phyloP scores from a whole-genome alignment of 306 rosid species.

The Cucurbita maxima region DNA sequence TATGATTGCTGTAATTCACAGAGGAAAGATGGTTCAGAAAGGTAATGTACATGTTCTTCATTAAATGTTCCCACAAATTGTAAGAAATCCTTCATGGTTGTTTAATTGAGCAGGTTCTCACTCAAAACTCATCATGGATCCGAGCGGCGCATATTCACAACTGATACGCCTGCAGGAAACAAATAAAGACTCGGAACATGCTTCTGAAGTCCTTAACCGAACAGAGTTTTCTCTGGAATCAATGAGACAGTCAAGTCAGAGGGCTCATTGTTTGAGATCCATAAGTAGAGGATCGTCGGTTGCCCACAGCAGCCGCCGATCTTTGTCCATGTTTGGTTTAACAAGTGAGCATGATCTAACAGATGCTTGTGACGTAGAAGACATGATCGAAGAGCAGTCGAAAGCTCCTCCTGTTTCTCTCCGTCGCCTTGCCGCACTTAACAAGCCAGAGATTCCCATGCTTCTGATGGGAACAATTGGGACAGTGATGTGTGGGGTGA shows the following conservation, averaged over 20 bases:
- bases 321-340: conserved; percentile 4
- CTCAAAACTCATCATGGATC: neutral
- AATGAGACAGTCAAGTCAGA: conserved; percentile 2
- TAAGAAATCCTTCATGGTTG: too few species aligned
- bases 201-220: neutral
- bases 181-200: neutral
- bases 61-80: neutral
- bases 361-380: neutral
- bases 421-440: neutral
- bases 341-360: neutral
- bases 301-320: neutral
- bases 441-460: conserved; percentile 4
- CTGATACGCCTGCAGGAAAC: neutral
- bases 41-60: neutral
- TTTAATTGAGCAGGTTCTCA: neutral
- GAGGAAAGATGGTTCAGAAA: conserved; percentile 6
- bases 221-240: neutral
- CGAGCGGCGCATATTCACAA: conserved; percentile 4
- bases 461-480: conserved; percentile 1
- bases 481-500: neutral
- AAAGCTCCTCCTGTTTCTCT: conserved; percentile 1
- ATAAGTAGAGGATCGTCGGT: conserved; percentile 4
- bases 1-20: conserved; percentile 3
- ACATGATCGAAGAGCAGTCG: neutral
- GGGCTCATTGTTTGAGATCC: neutral